Percentiles rank a stretch among this genome's conserved stretches.
These are phyloP conservation scores for Aspergillus pseudotamarii DNA, from an alignment of 2,329 filamentous ascomycete species.

Conservation along the genomic window DNA sequence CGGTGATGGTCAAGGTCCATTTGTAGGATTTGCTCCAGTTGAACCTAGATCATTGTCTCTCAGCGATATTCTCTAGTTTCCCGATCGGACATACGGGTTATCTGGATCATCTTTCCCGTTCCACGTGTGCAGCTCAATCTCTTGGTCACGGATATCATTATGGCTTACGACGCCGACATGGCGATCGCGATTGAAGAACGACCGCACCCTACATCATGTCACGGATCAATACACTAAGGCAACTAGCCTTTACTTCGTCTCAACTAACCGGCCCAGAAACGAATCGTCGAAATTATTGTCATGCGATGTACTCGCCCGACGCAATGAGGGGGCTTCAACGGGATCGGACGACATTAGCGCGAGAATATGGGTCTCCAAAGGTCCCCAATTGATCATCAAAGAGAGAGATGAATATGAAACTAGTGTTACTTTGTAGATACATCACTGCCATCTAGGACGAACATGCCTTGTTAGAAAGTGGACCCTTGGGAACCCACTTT, in stretches of 20 bases:
- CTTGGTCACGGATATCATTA: slow-evolving; percentile 25
- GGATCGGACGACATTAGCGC: slow-evolving; percentile 6
- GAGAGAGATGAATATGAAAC: background rate
- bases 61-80: background rate
- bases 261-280: slow-evolving; percentile 24
- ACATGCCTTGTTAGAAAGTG: background rate
- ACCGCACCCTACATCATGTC: slow-evolving; percentile 19
- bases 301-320: slow-evolving; percentile 23
- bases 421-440: background rate
- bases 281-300: slow-evolving; percentile 30
- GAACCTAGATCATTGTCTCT: slow-evolving; percentile 30
- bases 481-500: slow-evolving; percentile 1
- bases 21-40: slow-evolving; percentile 46
- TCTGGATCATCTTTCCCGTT: slow-evolving; percentile 32
- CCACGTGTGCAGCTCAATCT: slow-evolving; percentile 35
- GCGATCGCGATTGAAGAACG: slow-evolving; percentile 27
- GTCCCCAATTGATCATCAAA: slow-evolving; percentile 6
- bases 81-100: slow-evolving; percentile 26
- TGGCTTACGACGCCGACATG: slow-evolving; percentile 29
- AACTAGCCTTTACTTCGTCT: background rate
- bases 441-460: background rate
- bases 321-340: slow-evolving; percentile 8
- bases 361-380: background rate
- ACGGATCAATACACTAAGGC: background rate
- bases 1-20: slow-evolving; percentile 46